Percentiles rank a stretch among this genome's conserved stretches.
Conservation (phyloP, 208 protist genomes). For the Leishmania turanica region DNA sequence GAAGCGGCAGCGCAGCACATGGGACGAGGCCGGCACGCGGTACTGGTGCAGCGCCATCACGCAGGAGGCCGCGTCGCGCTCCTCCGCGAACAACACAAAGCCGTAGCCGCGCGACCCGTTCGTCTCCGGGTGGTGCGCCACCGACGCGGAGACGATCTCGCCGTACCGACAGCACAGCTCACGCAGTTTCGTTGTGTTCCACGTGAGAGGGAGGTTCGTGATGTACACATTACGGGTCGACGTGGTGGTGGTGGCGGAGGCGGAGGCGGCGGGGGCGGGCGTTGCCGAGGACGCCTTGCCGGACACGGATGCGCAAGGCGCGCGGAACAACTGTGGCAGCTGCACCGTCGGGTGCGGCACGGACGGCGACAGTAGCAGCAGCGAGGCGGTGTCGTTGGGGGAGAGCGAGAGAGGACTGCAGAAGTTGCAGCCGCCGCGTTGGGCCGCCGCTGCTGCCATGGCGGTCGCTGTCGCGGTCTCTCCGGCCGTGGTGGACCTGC, state of each 20-base stretch:
- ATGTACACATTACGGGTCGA: constrained; percentile 61
- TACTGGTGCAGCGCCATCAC: constrained; percentile 30
- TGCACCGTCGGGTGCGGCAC: background rate
- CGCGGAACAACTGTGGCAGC: background rate
- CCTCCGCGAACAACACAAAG: constrained; percentile 68
- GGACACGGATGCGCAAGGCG: background rate
- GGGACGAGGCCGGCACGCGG: constrained; percentile 22
- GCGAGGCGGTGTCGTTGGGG: constrained; percentile 5
- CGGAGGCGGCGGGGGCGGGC: background rate
- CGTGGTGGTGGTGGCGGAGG: constrained; percentile 6
- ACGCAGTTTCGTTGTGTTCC: constrained; percentile 65
- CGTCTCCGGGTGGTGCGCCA: constrained; percentile 47
- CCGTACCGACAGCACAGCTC: constrained; percentile 54
- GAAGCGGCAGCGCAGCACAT: constrained; percentile 51
- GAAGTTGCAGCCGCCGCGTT: constrained; percentile 1
- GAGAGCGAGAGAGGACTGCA: constrained; percentile 18
- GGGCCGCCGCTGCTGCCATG: background rate
- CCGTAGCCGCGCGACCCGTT: constrained; percentile 66
- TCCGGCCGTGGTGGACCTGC: background rate
- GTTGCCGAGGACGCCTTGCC: background rate
- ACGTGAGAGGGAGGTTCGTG: constrained; percentile 57
- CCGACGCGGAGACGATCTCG: constrained; percentile 58
- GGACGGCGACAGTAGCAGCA: background rate
- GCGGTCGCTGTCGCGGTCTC: background rate
- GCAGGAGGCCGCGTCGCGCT: constrained; percentile 44